phyloP scores from a whole-genome alignment of 805 yeast genomes.

The Metschnikowia kofuensis region DNA sequence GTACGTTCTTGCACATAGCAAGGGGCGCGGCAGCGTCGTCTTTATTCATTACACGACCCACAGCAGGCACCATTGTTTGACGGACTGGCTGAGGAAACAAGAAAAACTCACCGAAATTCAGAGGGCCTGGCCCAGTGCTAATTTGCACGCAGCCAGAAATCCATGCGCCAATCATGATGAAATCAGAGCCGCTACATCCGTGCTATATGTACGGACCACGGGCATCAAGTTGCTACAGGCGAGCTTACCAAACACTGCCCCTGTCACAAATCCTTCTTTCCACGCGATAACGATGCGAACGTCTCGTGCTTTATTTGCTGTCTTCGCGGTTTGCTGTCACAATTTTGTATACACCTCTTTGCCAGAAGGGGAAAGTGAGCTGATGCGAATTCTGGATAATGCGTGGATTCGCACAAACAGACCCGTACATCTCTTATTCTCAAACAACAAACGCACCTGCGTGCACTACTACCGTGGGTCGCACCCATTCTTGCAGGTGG shows the following conservation, averaged over 20 bases:
- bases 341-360: conserved; percentile 4
- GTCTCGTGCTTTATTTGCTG: conserved; percentile 2
- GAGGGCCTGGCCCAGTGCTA: too few relatives aligned
- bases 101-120: too few relatives aligned
- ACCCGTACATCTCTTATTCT: not conserved
- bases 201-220: not conserved
- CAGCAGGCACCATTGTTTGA: too few relatives aligned
- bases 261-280: not conserved
- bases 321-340: not conserved
- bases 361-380: conserved; percentile 1
- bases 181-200: too few relatives aligned
- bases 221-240: not conserved
- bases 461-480: not conserved
- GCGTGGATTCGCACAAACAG: not conserved
- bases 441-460: not conserved
- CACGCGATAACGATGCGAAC: conserved; percentile 1
- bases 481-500: not conserved
- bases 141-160: too few relatives aligned
- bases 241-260: not conserved
- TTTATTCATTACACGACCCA: not conserved
- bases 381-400: not conserved
- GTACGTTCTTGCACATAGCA: not conserved
- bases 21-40: not conserved
- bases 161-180: too few relatives aligned
- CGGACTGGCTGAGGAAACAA: too few relatives aligned